Base-by-base conservation (phyloP, 2,329 filamentous ascomycete genomes). In the Aspergillus puulaauensis region DNA sequence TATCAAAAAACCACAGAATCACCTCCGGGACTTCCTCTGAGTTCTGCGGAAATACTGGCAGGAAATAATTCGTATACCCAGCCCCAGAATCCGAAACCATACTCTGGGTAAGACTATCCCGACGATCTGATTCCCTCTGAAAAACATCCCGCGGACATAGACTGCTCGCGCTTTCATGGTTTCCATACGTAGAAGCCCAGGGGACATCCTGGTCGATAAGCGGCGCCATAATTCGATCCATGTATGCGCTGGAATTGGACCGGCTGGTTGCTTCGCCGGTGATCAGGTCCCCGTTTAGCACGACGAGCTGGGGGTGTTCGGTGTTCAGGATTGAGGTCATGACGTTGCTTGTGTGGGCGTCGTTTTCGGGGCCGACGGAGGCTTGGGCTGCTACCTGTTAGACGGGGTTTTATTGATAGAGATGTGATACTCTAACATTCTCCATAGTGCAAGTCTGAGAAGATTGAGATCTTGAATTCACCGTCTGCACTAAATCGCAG, bases 1-100 rank as follows among this genome's bases (percentile, higher is more conserved):
- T 83, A 66, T 91, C 89, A 64, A 91, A 90, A 73, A 90, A 90
- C 86, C 87, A 91, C 1, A 91, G 75, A 0, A 91, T 66, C 7
- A 79, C 65, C 7, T 66, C 63, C 6, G 83, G 81, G 1, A 46
- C 50, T 11, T 57, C 56, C 3, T 19, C 19, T 19, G 73, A 14
- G 15, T 12, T 12, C 15, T 5, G 2, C 39, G 64, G 81, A 45
- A 45, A 84, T 2, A 86, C 70, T 0, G 78, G 78, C 6, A 85
- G 64, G 57, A 80, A 84, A 66, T 85, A 86, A 61, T 86, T 86
- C 9, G 80, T 80, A 1, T 82, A 70, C 2, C 79, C 80, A 1
- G 74, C 69, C 2, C 75, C 62, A 0, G 68, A 54, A 2, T 70
- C 72, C 0, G 61, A 48, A 2, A 83, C 75, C 62, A 77, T 78